A percentile compares a stretch with the other conserved stretches of the same genome.
phyloP scores from a whole-genome alignment of 129 eudicot genomes.

The Pseudognaphalium luteoalbum region DNA sequence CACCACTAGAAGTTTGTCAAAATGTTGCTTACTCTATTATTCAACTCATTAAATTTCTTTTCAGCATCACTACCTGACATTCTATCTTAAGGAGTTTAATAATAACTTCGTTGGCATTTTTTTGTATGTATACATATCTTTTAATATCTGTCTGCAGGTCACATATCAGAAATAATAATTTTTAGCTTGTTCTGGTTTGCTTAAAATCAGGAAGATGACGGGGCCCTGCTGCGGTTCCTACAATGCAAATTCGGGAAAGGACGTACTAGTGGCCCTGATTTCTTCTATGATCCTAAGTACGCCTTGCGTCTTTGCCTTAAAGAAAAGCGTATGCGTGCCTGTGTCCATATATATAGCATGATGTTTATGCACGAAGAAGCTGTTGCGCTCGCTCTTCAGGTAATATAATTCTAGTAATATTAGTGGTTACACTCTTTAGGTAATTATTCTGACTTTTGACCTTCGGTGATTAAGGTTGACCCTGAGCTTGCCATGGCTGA shows the following conservation, averaged over 20 bases:
- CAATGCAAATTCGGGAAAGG: conserved; percentile 94
- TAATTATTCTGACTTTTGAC: conserved; percentile 1
- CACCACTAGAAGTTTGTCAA: background rate
- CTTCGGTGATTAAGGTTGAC: conserved; percentile 62
- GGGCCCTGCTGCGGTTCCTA: conserved; percentile 88
- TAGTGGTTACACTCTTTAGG: background rate
- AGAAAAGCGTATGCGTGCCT: conserved; percentile 92
- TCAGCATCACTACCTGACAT: background rate
- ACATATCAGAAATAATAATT: background rate
- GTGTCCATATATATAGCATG: conserved; percentile 98
- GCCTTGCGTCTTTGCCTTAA: conserved; percentile 93
- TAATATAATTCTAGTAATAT: conserved; percentile 19
- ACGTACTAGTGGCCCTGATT: conserved; percentile 68
- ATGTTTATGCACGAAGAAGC: conserved; percentile 99
- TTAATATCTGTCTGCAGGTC: background rate
- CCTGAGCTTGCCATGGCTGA: conserved; percentile 99
- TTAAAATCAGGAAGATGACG: conserved; percentile 76
- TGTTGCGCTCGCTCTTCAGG: conserved; percentile 99
- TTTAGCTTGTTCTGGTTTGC: background rate
- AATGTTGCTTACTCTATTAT: background rate
- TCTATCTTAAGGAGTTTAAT: background rate
- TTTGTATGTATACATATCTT: background rate
- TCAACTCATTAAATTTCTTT: background rate
- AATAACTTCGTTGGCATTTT: too few relatives aligned
- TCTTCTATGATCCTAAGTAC: conserved; percentile 95